Base-by-base conservation (phyloP, 1,139 yeast species). In the Geotrichum klebahnii region DNA sequence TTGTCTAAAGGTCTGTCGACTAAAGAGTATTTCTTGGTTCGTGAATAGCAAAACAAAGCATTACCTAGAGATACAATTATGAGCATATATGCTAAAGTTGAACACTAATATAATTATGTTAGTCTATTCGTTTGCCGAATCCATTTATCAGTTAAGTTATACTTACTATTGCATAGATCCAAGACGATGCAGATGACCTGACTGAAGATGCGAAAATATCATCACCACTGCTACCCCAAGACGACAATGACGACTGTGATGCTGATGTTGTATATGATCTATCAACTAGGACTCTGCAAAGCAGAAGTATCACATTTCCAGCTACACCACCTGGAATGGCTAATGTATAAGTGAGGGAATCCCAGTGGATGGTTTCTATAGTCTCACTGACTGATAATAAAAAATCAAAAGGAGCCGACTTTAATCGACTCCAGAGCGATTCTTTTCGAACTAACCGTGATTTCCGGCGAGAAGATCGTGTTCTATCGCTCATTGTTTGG, bases 281-380 rank as follows among this genome's bases (percentile, higher is more conserved):
- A 8, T 53, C 46, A 46, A 54, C 50, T 42, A 55, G 57, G 5
- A 55, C 31, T 28, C 63, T 52, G 40, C 62, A 60, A 17, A 60
- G 26, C 43, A 60, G 35, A 41, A 62, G 66, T 32, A 67, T 29
- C 26, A 63, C 52, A 17, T 70, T 68, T 43, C 76, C 61, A 0
- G 61, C 48, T n/a, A 67, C 63, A 0, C 84, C 84, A 9, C 71
- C 56, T 0, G 80, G 81, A 31, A 73, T 57, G 0, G 79, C 81
- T 6, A 75, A 57, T 0, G 75, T 58, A n/a, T 62, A 60, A 8
- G 79, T 70, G 54, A 78, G 73, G 1, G 73, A 69, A 57, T 83
- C 88, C 89, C 89, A 83, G 53, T 82, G 85, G 4, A 82, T 76
- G 4, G 81, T 68, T 44, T 75, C 73, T 17, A 79, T 57, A 10